These are phyloP conservation scores for Solanum piurae DNA, from an alignment of 257 asterid species.

Conservation along the genomic window DNA sequence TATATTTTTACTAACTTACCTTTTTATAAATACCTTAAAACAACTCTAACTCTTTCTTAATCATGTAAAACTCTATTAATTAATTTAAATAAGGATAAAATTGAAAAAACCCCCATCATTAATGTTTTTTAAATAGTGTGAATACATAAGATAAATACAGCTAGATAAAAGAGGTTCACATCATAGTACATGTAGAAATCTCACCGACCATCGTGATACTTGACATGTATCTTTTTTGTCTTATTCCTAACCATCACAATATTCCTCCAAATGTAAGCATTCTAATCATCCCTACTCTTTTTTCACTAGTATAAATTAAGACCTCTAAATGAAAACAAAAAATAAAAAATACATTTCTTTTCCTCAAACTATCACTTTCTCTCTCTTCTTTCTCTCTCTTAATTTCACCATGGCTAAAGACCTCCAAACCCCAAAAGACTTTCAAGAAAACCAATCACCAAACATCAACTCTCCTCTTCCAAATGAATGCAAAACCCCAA, in stretches of 20 bases:
- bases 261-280: background rate
- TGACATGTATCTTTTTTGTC: background rate
- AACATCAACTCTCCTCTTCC: background rate
- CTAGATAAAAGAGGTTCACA: background rate
- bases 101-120: background rate
- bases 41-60: no score
- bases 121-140: background rate
- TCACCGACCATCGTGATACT: background rate
- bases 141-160: background rate
- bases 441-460: background rate
- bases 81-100: background rate
- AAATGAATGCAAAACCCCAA: slow-evolving; percentile 39
- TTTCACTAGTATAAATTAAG: slow-evolving; percentile 8
- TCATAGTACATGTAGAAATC: background rate
- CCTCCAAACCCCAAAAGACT: slow-evolving; percentile 23
- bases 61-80: background rate
- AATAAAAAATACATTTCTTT: background rate
- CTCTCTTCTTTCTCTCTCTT: background rate
- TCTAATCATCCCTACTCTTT: background rate
- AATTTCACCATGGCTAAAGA: slow-evolving; percentile 29
- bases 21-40: no score
- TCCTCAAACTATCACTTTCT: slow-evolving; percentile 8
- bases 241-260: background rate
- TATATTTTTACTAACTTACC: background rate
- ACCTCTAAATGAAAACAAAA: background rate